Percentiles rank a stretch among this genome's conserved stretches.
Evolutionary conservation across 1,284 basidiomycete species (phyloP).

Genomic region (Retiboletus flavoniger): DNA sequence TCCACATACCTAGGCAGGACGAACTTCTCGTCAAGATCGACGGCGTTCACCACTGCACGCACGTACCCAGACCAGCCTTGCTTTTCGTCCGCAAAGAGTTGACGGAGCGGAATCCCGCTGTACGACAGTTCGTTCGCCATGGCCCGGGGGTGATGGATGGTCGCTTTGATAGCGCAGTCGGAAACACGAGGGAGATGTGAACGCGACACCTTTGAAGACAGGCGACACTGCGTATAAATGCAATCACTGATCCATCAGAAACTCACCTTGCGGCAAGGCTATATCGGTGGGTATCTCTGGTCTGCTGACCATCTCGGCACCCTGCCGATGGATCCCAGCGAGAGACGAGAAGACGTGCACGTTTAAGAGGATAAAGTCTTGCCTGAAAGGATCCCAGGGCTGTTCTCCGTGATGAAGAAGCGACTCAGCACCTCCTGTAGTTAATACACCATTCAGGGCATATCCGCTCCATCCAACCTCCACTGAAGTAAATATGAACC

Average conservation of each 20-base stretch:
- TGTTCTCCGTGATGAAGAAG: not conserved
- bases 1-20: conserved; percentile 14
- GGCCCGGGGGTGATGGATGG: not conserved
- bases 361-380: not conserved
- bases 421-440: not conserved
- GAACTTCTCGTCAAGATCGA: not conserved
- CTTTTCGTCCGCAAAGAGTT: conserved; percentile 16
- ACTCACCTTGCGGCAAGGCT: not conserved
- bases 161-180: not conserved
- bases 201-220: not conserved
- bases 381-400: not conserved
- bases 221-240: not conserved
- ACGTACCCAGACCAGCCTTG: conserved; percentile 18
- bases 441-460: not conserved
- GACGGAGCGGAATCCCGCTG: not conserved
- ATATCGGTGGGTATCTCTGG: not conserved
- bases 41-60: too few relatives aligned
- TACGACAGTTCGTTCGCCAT: conserved; percentile 6
- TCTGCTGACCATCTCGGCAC: not conserved
- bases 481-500: not conserved
- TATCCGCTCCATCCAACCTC: not conserved
- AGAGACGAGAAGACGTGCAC: not conserved
- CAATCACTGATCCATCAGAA: not conserved
- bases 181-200: not conserved
- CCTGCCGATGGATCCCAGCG: not conserved